These are phyloP conservation scores for Puccinia coronata DNA, from an alignment of 1,284 basidiomycete species.

Conservation along the genomic window DNA sequence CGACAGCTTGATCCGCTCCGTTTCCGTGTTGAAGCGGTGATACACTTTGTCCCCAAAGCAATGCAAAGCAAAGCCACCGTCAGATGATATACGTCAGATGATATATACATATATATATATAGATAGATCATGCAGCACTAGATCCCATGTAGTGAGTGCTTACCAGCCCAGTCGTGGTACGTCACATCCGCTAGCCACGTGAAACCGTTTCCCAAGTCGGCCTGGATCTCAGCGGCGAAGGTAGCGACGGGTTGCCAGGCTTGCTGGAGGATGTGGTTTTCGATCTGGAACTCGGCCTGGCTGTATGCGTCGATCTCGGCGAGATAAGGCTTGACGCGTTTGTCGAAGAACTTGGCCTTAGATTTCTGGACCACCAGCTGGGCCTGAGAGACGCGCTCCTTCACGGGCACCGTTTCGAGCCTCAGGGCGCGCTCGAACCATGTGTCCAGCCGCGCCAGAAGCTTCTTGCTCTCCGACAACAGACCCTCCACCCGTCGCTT, in stretches of 20 bases:
- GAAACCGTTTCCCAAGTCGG: constrained; percentile 14
- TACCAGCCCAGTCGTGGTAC: constrained; percentile 37
- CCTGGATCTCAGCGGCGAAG: background rate
- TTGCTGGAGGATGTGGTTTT: background rate
- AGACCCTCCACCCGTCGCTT: background rate
- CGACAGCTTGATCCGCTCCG: background rate
- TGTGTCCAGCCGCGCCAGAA: background rate
- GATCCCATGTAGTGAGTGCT: background rate
- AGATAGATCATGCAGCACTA: no score
- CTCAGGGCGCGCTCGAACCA: constrained; percentile 10
- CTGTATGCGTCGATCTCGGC: background rate
- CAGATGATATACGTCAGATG: no score
- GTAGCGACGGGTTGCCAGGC: background rate
- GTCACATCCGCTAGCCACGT: constrained; percentile 38
- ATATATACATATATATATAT: no score
- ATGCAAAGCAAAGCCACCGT: background rate
- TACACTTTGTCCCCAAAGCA: background rate
- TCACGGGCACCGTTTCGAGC: background rate
- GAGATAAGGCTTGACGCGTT: background rate
- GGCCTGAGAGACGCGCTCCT: background rate
- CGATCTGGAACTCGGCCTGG: background rate
- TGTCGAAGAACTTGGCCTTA: constrained; percentile 17
- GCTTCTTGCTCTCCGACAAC: background rate
- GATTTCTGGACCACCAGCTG: constrained; percentile 7
- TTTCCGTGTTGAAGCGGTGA: background rate